Conservation (phyloP, 164 flowering plant species). For the Annona cherimola region DNA sequence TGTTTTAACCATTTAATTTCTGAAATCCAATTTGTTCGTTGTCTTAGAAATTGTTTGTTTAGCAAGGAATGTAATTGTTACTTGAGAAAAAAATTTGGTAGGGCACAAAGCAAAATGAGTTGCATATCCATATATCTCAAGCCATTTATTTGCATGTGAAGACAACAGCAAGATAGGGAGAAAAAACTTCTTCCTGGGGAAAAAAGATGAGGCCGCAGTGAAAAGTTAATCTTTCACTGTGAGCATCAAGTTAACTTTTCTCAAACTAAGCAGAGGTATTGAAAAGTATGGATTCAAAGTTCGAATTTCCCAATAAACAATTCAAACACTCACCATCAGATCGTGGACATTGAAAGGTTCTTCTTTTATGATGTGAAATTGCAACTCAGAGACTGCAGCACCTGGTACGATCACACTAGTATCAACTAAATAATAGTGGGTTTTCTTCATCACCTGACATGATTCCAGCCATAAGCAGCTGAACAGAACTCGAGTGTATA, state of each 20-base stretch:
- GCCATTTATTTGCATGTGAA: too few species aligned
- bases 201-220: too few species aligned
- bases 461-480: background rate
- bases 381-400: slow-evolving; percentile 87
- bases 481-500: background rate
- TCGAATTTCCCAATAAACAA: background rate
- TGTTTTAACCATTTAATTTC: too few species aligned
- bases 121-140: too few species aligned
- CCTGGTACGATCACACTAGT: slow-evolving; percentile 78
- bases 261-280: background rate
- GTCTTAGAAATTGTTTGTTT: too few species aligned
- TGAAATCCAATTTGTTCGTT: too few species aligned
- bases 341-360: slow-evolving; percentile 66
- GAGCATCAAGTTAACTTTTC: background rate
- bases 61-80: too few species aligned
- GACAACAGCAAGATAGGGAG: too few species aligned
- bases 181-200: too few species aligned
- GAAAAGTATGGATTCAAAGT: background rate
- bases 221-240: too few species aligned
- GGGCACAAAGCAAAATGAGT: too few species aligned
- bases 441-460: slow-evolving; percentile 95
- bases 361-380: slow-evolving; percentile 75
- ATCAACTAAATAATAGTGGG: slow-evolving; percentile 88
- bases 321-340: slow-evolving; percentile 48
- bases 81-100: too few species aligned